Percentiles rank a stretch among this genome's conserved stretches.
Conservation (phyloP, 179 eudicot genomes). For the Nepenthes alata region DNA sequence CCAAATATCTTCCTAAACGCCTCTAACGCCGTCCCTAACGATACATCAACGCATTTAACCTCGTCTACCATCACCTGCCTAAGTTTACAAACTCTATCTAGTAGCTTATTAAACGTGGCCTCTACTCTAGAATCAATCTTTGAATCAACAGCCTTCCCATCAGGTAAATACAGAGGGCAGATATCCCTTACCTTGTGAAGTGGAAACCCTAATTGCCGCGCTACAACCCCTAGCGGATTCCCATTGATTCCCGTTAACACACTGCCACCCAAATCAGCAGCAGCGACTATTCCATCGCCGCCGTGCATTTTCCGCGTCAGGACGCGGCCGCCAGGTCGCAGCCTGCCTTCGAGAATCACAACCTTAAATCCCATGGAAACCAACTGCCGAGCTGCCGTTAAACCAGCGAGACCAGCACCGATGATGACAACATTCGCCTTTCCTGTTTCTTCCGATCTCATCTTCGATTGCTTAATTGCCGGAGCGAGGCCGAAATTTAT, state of each 20-base stretch:
- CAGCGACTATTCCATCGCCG: constrained; percentile 28
- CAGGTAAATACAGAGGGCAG: constrained; percentile 81
- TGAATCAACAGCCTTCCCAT: constrained; percentile 60
- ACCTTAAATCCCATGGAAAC: constrained; percentile 70
- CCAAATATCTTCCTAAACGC: constrained; percentile 57
- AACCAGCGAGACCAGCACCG: constrained; percentile 84
- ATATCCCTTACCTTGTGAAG: constrained; percentile 92
- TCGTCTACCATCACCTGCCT: constrained; percentile 88
- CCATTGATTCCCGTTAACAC: constrained; percentile 93
- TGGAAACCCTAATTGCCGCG: constrained; percentile 72
- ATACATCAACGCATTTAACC: constrained; percentile 65
- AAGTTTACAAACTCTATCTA: constrained; percentile 94
- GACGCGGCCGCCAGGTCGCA: constrained; percentile 78
- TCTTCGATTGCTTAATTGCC: constrained; percentile 23
- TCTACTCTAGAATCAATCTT: constrained; percentile 69
- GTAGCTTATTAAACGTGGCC: constrained; percentile 60
- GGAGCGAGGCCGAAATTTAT: constrained; percentile 79
- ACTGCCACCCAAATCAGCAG: constrained; percentile 91
- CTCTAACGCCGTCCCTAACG: constrained; percentile 74
- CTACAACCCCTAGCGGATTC: constrained; percentile 85
- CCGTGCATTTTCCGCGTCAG: constrained; percentile 51
- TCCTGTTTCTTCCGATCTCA: constrained; percentile 7
- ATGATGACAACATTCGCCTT: constrained; percentile 42
- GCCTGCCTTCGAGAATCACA: constrained; percentile 66
- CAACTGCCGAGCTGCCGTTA: constrained; percentile 73